Evolutionary conservation across 139 green algal species (phyloP).

Genomic region (Mesotaenium endlicherianum): DNA sequence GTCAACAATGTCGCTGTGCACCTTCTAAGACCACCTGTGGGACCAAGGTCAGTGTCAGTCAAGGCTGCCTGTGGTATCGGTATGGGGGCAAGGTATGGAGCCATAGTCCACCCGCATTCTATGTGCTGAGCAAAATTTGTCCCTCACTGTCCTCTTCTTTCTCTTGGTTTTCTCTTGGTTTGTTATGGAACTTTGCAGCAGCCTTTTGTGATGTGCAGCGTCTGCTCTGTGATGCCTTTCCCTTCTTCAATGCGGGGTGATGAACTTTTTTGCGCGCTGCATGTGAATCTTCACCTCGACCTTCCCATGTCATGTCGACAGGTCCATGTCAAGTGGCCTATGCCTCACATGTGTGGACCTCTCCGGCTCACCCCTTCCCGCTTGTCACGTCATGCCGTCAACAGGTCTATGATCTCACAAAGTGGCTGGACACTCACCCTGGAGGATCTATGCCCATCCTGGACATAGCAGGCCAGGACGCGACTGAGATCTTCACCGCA

Average conservation of each 20-base stretch:
- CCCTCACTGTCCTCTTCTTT: too few relatives aligned
- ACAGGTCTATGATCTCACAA: slow-evolving; percentile 48
- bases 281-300: not conserved
- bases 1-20: too few relatives aligned
- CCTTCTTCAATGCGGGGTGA: not conserved
- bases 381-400: not conserved
- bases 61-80: too few relatives aligned
- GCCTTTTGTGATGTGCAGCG: not conserved
- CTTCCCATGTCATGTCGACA: not conserved
- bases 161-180: too few relatives aligned
- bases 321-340: not conserved
- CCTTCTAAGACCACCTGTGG: too few relatives aligned
- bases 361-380: too few relatives aligned
- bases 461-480: slow-evolving; percentile 22
- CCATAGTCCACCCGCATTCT: too few relatives aligned
- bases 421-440: slow-evolving; percentile 28
- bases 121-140: too few relatives aligned
- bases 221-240: not conserved
- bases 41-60: too few relatives aligned
- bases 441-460: slow-evolving; percentile 22
- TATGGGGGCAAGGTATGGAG: too few relatives aligned
- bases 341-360: too few relatives aligned
- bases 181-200: too few relatives aligned
- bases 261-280: not conserved
- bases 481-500: slow-evolving; percentile 41